Percentiles rank a stretch among this genome's conserved stretches.
phyloP scores from a whole-genome alignment of 176 grass and related monocot species.

The Dendrocalamus sinicus region DNA sequence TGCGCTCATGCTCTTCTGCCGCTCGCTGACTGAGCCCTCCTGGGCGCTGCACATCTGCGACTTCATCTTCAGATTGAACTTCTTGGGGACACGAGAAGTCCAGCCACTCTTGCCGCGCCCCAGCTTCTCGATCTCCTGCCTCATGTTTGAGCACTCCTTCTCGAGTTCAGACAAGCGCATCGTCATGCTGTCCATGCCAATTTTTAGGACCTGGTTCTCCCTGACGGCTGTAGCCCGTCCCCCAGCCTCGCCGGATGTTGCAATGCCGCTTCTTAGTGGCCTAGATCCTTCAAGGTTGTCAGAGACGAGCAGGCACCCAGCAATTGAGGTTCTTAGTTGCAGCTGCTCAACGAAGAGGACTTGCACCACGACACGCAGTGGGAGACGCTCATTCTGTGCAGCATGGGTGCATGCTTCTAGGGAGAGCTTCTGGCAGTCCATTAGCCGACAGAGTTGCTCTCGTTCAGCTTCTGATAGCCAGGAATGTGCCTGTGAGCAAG shows the following conservation, averaged over 20 bases:
- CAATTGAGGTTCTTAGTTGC: slow-evolving; percentile 83
- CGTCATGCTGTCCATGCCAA: slow-evolving; percentile 87
- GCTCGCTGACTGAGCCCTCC: slow-evolving; percentile 71
- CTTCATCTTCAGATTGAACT: slow-evolving; percentile 69
- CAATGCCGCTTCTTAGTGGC: slow-evolving; percentile 59
- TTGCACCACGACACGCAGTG: slow-evolving; percentile 73
- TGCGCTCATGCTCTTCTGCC: slow-evolving; percentile 62
- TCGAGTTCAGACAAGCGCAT: slow-evolving; percentile 73
- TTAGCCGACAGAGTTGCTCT: slow-evolving; percentile 80
- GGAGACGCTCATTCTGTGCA: slow-evolving; percentile 86
- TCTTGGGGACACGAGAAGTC: slow-evolving; percentile 54
- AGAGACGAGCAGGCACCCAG: slow-evolving; percentile 80
- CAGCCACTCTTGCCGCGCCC: slow-evolving; percentile 52
- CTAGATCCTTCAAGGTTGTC: slow-evolving; percentile 78
- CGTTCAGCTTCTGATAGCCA: slow-evolving; percentile 76
- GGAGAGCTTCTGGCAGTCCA: slow-evolving; percentile 93
- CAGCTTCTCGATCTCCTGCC: slow-evolving; percentile 85
- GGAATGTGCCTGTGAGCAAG: slow-evolving; percentile 66
- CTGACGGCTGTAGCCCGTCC: slow-evolving; percentile 65
- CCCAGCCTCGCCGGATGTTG: slow-evolving; percentile 62
- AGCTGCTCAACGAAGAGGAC: slow-evolving; percentile 97
- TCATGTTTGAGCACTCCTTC: slow-evolving; percentile 83
- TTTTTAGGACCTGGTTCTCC: slow-evolving; percentile 92
- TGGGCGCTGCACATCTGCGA: slow-evolving; percentile 87
- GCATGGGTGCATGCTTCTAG: slow-evolving; percentile 91